Conservation (phyloP, 257 asterid species). For the Capsicum baccatum region DNA sequence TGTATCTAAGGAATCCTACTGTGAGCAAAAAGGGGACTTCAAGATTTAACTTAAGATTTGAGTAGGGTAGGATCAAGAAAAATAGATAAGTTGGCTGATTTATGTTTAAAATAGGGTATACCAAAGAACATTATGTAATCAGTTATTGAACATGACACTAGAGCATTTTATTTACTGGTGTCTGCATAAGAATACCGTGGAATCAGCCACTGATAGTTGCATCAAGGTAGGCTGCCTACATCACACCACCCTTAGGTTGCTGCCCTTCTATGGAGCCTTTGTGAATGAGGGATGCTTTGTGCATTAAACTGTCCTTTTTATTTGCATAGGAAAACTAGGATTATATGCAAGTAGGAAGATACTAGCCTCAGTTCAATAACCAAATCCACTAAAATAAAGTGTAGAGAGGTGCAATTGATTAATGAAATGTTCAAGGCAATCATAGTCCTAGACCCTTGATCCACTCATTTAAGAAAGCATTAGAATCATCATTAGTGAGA, state of each 20-base stretch:
- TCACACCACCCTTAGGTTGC: background rate
- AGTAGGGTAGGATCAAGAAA: background rate
- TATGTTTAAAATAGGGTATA: background rate
- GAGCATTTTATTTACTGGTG: background rate
- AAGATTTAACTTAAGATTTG: background rate
- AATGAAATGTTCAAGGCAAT: background rate
- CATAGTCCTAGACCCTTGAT: background rate
- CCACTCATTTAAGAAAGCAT: background rate
- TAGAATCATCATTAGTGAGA: constrained; percentile 10
- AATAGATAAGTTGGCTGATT: background rate
- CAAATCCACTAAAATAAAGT: constrained; percentile 10
- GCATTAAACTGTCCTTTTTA: background rate
- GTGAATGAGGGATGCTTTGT: background rate
- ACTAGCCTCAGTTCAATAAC: background rate
- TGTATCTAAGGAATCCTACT: background rate
- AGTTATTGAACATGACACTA: background rate
- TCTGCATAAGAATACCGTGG: background rate
- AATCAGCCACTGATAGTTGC: no score
- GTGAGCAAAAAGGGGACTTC: background rate
- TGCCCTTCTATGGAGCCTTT: background rate
- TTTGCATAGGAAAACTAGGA: background rate
- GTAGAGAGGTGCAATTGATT: constrained; percentile 18
- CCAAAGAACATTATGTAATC: background rate
- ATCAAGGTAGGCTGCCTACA: no score
- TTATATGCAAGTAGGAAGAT: constrained; percentile 3